Conservation (phyloP, 352 stramenopile species). For the Phytopythium litorale region DNA sequence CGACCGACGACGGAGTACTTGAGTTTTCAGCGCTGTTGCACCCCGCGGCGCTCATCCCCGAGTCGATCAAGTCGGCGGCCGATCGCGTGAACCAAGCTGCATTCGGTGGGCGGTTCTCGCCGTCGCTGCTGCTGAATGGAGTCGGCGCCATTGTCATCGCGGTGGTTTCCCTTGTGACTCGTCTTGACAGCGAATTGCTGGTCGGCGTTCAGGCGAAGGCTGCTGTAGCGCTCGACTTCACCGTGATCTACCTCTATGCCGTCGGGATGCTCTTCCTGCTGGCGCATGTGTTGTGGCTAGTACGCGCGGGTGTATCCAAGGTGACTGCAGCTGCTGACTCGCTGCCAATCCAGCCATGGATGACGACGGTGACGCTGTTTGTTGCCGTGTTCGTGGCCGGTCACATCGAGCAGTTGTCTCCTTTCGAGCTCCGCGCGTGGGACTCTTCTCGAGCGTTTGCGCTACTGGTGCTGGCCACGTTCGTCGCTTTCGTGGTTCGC, state of each 20-base stretch:
- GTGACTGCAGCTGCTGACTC: conserved; percentile 16
- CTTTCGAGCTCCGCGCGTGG: conserved; percentile 19
- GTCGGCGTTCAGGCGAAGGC: not conserved
- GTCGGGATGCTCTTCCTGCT: conserved; percentile 54
- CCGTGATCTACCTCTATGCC: conserved; percentile 46
- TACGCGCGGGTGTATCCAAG: conserved; percentile 40
- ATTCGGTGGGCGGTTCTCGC: not conserved
- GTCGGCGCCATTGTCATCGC: not conserved
- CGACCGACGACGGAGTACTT: conserved; percentile 17
- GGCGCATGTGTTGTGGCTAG: conserved; percentile 26
- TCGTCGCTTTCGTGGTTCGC: conserved; percentile 43
- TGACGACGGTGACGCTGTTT: conserved; percentile 37
- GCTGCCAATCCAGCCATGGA: conserved; percentile 34
- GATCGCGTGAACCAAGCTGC: conserved; percentile 3
- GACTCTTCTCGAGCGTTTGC: conserved; percentile 36
- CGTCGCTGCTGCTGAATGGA: not conserved
- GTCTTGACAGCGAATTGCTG: not conserved
- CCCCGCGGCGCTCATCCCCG: conserved; percentile 37
- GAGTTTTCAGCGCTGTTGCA: conserved; percentile 63
- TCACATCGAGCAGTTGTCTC: conserved; percentile 24
- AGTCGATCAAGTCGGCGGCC: conserved; percentile 20
- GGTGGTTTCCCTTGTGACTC: not conserved
- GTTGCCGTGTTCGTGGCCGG: conserved; percentile 30
- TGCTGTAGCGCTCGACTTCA: conserved; percentile 20
- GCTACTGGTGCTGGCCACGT: conserved; percentile 43